Conservation (phyloP, 2,329 filamentous ascomycete species). For the Sporothrix phasma region DNA sequence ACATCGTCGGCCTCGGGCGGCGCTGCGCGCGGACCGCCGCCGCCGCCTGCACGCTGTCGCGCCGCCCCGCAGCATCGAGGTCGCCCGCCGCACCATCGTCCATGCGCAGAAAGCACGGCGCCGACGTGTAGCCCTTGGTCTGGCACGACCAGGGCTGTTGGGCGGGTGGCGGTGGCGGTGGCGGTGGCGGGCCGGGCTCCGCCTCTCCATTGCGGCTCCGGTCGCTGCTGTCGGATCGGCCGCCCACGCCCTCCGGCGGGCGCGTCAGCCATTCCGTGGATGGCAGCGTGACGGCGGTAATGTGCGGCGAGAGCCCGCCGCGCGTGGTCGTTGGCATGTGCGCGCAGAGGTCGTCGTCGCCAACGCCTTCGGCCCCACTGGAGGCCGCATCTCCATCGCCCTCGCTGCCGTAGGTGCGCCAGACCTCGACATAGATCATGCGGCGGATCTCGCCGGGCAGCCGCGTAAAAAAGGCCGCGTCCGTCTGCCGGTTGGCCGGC, state of each 20-base stretch:
- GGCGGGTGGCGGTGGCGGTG: not conserved
- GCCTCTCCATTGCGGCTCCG: not conserved
- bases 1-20: not conserved
- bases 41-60: not conserved
- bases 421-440: slow-evolving; percentile 25
- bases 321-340: not conserved
- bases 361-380: not conserved
- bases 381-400: not conserved
- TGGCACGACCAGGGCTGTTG: not conserved
- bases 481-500: slow-evolving; percentile 36
- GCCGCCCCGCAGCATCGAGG: not conserved
- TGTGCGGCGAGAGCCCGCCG: slow-evolving; percentile 4
- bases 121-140: not conserved
- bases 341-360: not conserved
- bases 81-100: not conserved
- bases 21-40: not conserved
- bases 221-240: not conserved
- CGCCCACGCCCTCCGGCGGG: not conserved
- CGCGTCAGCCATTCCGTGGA: not conserved
- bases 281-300: not conserved
- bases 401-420: slow-evolving; percentile 17
- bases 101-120: not conserved
- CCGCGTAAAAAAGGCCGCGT: slow-evolving; percentile 22
- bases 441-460: slow-evolving; percentile 26
- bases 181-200: too few species aligned